Evolutionary conservation across 2,329 filamentous ascomycete species (phyloP), one percentile per base, ranked within the genome.

Genomic region (Pseudodiploospora longispora): DNA sequence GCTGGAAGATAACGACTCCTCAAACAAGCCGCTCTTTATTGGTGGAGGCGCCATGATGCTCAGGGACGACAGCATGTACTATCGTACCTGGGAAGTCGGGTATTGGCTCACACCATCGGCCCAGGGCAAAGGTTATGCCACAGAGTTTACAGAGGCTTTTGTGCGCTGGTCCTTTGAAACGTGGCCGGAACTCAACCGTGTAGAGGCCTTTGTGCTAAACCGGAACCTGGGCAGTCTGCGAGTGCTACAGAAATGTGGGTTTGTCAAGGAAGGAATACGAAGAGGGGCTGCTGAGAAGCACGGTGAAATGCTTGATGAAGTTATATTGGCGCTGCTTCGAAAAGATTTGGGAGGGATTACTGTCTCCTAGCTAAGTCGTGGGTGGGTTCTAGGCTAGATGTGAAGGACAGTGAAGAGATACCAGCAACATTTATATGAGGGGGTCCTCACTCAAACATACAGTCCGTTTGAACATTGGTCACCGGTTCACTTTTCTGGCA

Each of bases 51-150:
- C 70, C 31, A 50, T 75, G 30, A 59, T 57, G 34, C 48, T 58
- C 4, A 47, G 56, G 8, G 49, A 50, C 10, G 66, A 70, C 40
- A 19, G 19, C 19, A 58, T 69, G 48, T 62, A 71, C 44, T 62
- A 60, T 47, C 60, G 62, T 38, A 69, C 64, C 4, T 63, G 64
- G 53, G 71, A 75, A 59, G 8, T 76, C 1, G 73, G 72, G 5
- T 77, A 76, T 59, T 75, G 68, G 66, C 32, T 72, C 19, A 66
- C 60, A 1, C 59, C 57, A 35, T 50, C 57, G 4, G 55, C 60
- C 39, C 72, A 71, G 73, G 70, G 72, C 0, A 61, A 60, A 19
- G 74, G 74, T 1, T 63, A 71, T 42, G 64, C 61, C 40, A 67
- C 61, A 1, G 69, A 67, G 50, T 68, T 64, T n/a, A 46, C 63